A percentile compares a stretch with the other conserved stretches of the same genome.
Conservation (phyloP, 768 basidiomycete species). For the Mrakia blollopis region DNA sequence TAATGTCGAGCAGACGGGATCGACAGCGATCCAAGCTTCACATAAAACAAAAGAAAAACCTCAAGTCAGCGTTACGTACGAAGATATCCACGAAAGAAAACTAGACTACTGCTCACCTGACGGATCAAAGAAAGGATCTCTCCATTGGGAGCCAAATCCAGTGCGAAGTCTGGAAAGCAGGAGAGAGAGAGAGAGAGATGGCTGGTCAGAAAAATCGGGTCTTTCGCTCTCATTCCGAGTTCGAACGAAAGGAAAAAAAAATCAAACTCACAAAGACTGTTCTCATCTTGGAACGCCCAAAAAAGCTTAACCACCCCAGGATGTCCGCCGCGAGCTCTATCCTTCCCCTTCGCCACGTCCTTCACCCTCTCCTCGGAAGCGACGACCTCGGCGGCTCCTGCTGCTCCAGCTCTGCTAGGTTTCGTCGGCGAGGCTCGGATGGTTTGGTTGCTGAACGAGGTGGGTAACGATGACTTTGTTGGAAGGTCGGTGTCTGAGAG, state of each 20-base stretch:
- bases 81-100: too few relatives aligned
- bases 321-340: constrained; percentile 50
- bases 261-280: constrained; percentile 67
- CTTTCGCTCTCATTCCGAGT: too few relatives aligned
- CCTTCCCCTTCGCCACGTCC: constrained; percentile 22
- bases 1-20: constrained; percentile 72
- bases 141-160: constrained; percentile 33
- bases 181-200: too few relatives aligned
- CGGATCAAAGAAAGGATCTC: constrained; percentile 27
- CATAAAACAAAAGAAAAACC: constrained; percentile 13
- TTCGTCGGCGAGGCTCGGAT: constrained; percentile 12
- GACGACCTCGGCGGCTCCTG: background rate
- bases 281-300: constrained; percentile 79
- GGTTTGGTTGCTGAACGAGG: constrained; percentile 16
- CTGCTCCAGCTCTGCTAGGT: background rate
- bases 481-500: constrained; percentile 42
- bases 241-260: too few relatives aligned
- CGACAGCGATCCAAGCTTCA: constrained; percentile 76
- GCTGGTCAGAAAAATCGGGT: background rate
- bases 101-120: constrained; percentile 14
- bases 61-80: background rate
- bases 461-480: constrained; percentile 44
- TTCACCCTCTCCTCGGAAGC: background rate
- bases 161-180: constrained; percentile 32
- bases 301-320: constrained; percentile 75